Evolutionary conservation across 495 filamentous ascomycete species (phyloP), one percentile per base, ranked within the genome.

Genomic region (Penicillium verhagenii): DNA sequence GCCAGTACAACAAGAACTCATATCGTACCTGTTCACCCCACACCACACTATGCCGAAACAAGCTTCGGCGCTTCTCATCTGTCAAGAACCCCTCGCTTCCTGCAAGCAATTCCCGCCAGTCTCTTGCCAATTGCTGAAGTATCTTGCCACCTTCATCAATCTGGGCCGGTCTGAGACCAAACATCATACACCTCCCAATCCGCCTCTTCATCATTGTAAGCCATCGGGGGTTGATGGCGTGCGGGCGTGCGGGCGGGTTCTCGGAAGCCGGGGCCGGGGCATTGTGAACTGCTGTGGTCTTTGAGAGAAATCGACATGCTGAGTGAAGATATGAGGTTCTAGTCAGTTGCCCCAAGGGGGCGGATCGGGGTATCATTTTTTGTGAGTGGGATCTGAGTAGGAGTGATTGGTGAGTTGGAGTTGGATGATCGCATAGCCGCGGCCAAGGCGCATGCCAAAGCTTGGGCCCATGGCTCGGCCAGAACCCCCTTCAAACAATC

Each of bases 21-120:
- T 2, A 40, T 23, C 67, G 42, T 79, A 89, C 92, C 90, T 92
- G 91, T 74, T 97, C 93, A 28, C 91, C 92, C 92, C 91, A 96
- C 0, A 85, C 87, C 19, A 97, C 86, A 66, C 80, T 75, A 61
- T 91, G 85, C n/a, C 81, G 68, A 54, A 82, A 85, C 35, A 95
- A 65, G 4, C 90, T 89, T 49, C 82, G 76, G 24, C 86, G 72
- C 52, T 80, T 76, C 47, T 79, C 77, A 16, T 79, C 83, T 0
- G 88, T 87, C 54, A 97, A 64, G 65, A 87, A 97, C 4, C 93
- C 93, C 60, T 96, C 89, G 53, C 83, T 84, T 1, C 90, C 90
- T 0, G 85, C 90, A 26, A 90, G 67, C 54, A 96, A 72, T 53
- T 82, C 82, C 47, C 88, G 79, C 93, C 93, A 97, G 54, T 96